Evolutionary conservation across 495 filamentous ascomycete species (phyloP).

Genomic region (Podospora comata): DNA sequence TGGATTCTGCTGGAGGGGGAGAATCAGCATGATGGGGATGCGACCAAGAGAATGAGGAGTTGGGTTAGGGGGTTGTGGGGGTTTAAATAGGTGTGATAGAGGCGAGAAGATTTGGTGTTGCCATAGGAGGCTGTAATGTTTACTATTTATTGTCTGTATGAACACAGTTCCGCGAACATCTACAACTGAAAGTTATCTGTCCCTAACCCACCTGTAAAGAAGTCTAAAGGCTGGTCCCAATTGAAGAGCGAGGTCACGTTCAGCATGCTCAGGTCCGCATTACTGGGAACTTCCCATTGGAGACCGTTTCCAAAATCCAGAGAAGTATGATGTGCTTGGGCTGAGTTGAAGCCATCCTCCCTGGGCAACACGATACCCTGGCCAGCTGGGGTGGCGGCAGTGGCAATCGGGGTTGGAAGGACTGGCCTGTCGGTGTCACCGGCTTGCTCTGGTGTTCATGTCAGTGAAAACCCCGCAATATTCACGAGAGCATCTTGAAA

Average conservation of each 20-base stretch:
- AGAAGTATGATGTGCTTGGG: conserved; percentile 4
- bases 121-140: not conserved
- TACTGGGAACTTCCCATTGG: conserved; percentile 20
- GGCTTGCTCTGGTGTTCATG: not conserved
- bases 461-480: not conserved
- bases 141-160: not conserved
- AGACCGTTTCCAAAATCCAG: conserved; percentile 13
- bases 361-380: not conserved
- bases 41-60: conserved; percentile 24
- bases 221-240: conserved; percentile 26
- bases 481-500: not conserved
- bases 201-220: conserved; percentile 14
- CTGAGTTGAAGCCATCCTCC: not conserved
- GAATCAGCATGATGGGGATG: conserved; percentile 18
- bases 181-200: not conserved
- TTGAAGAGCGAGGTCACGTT: conserved; percentile 16
- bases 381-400: not conserved
- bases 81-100: not conserved
- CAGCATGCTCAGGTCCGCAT: conserved; percentile 10
- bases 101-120: not conserved
- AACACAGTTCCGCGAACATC: too few species aligned
- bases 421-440: not conserved
- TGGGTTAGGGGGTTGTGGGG: conserved; percentile 21
- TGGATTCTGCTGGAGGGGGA: conserved; percentile 28
- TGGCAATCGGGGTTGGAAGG: not conserved